Evolutionary conservation across 2,329 filamentous ascomycete species (phyloP), one percentile per base, ranked within the genome.

Genomic region (Nothophoma quercina): DNA sequence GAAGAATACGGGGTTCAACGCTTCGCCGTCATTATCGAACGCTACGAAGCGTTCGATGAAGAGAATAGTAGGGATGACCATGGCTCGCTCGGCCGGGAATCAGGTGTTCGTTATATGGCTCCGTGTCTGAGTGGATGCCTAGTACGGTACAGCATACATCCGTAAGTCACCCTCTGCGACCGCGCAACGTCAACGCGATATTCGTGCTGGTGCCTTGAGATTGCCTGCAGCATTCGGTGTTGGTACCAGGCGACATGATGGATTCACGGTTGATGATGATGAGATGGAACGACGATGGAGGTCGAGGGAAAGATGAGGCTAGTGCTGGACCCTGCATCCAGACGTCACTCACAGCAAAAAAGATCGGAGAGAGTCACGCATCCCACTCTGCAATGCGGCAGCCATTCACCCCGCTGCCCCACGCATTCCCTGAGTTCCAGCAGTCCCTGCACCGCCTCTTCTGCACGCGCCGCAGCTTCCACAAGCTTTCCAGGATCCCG

Each of bases 401-500:
- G 51, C 56, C 47, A 12, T 51, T 56, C 45, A 39, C 58, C 50
- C 58, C 57, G 58, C 59, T 68, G 50, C 43, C 63, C 55, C 59
- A 58, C 60, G 49, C 60, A 35, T 71, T 69, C 55, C 64, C 65
- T 21, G 68, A 70, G 33, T 60, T 69, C 29, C 59, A 65, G 9
- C 46, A 25, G 18, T 63, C 63, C 22, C 51, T 71, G 21, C 63
- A 68, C 39, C 62, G 55, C n/a, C 44, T 69, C 18, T 70, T 68
- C 56, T 70, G 67, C 55, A 34, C 56, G 13, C 62, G 53, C 4
- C 66, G 66, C 52, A 56, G 56, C 33, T 69, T 70, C 40, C 71
- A 72, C 58, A 70, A 68, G 44, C 68, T 72, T 10, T 73, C 71
- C 7, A 62, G 67, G 39, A 62, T 70, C 7, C 62, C 69, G 3